Evolutionary conservation across 352 stramenopile species (phyloP).

Genomic region (Pythium angustatum): DNA sequence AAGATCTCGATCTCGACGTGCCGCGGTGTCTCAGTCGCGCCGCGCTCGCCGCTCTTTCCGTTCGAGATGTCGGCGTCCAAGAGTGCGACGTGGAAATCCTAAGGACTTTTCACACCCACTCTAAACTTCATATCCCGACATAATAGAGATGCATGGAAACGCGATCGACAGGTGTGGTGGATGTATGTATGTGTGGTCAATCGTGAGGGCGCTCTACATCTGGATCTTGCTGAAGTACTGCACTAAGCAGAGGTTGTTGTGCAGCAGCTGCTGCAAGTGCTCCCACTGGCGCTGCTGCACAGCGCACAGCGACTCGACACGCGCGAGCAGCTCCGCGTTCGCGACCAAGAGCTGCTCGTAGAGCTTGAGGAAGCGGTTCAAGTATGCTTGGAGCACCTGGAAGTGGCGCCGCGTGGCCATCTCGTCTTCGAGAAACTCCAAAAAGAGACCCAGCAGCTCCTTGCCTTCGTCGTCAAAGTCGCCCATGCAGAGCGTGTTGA

Average conservation of each 20-base stretch:
- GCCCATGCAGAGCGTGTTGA: constrained; percentile 85
- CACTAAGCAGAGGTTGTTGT: constrained; percentile 87
- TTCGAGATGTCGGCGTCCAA: constrained; percentile 82
- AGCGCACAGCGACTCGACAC: constrained; percentile 53
- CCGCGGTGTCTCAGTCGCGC: constrained; percentile 54
- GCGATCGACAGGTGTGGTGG: neutral
- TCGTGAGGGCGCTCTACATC: constrained; percentile 48
- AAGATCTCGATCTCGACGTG: constrained; percentile 71
- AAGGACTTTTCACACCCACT: no score
- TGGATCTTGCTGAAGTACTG: constrained; percentile 89
- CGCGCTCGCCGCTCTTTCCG: constrained; percentile 69
- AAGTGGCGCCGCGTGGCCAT: constrained; percentile 71
- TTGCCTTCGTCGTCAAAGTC: constrained; percentile 80
- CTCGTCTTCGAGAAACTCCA: constrained; percentile 64
- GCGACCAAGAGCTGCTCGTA: constrained; percentile 74
- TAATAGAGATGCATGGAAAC: constrained; percentile 3
- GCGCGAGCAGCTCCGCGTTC: constrained; percentile 50
- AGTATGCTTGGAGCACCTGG: constrained; percentile 80
- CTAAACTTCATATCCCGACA: neutral
- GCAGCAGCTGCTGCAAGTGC: constrained; percentile 75
- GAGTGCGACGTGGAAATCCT: constrained; percentile 75
- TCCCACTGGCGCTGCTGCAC: constrained; percentile 80
- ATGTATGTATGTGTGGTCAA: neutral
- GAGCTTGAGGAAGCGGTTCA: constrained; percentile 87
- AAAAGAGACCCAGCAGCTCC: constrained; percentile 57